Percentiles rank a stretch among this genome's conserved stretches.
phyloP scores from a whole-genome alignment of 306 rosid species.

The Gleditsia sinensis region DNA sequence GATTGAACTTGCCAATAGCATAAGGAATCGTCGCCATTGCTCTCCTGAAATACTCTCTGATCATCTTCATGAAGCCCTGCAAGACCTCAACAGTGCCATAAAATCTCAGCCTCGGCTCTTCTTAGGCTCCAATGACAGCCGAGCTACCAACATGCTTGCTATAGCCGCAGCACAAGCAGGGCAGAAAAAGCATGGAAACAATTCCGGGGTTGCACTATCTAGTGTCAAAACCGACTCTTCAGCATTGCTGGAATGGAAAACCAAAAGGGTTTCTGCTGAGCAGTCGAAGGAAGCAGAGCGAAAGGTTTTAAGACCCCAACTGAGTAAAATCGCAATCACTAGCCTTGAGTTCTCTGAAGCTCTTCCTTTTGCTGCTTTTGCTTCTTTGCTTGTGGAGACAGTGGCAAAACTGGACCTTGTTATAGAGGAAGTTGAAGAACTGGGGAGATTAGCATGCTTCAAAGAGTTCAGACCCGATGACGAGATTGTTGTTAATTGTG shows the following conservation, averaged over 20 bases:
- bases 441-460: constrained; percentile 77
- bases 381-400: constrained; percentile 88
- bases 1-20: constrained; percentile 77
- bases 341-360: constrained; percentile 97
- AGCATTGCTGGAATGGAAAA: constrained; percentile 74
- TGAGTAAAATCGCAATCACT: constrained; percentile 82
- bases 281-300: constrained; percentile 61
- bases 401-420: constrained; percentile 87
- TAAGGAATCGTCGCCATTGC: constrained; percentile 77
- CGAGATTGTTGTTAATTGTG: constrained; percentile 60
- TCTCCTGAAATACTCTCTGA: constrained; percentile 91
- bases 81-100: constrained; percentile 82
- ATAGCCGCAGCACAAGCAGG: constrained; percentile 67
- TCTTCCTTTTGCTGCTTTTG: constrained; percentile 95
- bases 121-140: constrained; percentile 74
- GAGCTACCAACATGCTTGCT: constrained; percentile 62
- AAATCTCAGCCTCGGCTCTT: constrained; percentile 94
- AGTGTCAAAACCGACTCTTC: constrained; percentile 87
- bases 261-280: constrained; percentile 43
- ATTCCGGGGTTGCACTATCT: constrained; percentile 51
- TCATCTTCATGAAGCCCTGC: constrained; percentile 88
- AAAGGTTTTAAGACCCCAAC: constrained; percentile 69
- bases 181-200: constrained; percentile 42
- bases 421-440: constrained; percentile 82
- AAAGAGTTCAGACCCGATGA: constrained; percentile 68